Conservation (phyloP, 352 stramenopile species). For the Blastocystis sp. region DNA sequence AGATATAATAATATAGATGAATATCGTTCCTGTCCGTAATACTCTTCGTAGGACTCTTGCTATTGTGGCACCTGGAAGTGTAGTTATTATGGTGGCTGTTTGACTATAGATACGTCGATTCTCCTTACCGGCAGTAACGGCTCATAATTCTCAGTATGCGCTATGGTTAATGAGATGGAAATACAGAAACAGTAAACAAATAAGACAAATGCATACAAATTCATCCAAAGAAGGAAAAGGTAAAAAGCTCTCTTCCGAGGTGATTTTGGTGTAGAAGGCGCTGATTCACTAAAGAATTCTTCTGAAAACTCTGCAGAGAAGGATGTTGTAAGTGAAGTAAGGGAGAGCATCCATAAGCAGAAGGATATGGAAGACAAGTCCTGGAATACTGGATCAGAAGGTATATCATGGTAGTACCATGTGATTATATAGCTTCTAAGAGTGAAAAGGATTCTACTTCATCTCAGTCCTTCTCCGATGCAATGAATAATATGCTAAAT, state of each 20-base stretch:
- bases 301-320: background rate
- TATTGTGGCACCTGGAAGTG: background rate
- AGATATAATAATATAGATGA: background rate
- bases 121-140: constrained; percentile 15
- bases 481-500: background rate
- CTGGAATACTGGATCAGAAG: background rate
- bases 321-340: constrained; percentile 38
- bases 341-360: constrained; percentile 49
- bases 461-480: background rate
- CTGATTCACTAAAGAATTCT: background rate
- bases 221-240: background rate
- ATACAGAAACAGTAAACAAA: background rate
- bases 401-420: background rate
- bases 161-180: background rate
- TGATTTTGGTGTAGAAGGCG: background rate
- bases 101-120: constrained; percentile 14
- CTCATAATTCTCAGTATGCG: constrained; percentile 32
- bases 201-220: background rate
- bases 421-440: background rate
- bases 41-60: background rate
- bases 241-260: background rate
- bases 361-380: constrained; percentile 23
- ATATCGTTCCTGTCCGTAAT: background rate
- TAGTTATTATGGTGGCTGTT: background rate
- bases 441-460: background rate